Base-by-base conservation (phyloP, 2,329 filamentous ascomycete species). In the Ceratocystis ficicola region DNA sequence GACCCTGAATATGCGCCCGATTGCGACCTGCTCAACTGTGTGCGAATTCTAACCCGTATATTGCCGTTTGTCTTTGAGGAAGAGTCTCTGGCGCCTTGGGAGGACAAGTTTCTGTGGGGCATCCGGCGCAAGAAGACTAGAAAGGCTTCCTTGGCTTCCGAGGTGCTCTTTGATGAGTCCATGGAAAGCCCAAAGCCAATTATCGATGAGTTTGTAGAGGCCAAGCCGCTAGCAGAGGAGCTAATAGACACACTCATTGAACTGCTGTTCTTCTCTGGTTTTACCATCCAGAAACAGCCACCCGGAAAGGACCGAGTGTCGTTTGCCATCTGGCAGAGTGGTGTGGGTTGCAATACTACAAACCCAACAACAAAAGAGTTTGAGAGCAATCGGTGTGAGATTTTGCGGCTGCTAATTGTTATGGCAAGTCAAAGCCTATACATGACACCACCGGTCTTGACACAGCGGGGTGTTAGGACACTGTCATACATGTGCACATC, bases 281-380 rank as follows among this genome's bases (percentile, higher is more conserved):
- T 99, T 72, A 96, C 93, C 0, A 82, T 96, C 17, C 89, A 93
- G 8, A 83, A 81, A 67, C 83, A 88, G 52, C 81, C 85, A 15
- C 81, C 85, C 66, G 84, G 84, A 65, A 90, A 88, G 72, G 82
- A 83, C 69, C 95, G 94, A 74, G 88, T 96, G 66, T 88, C 87
- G 6, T 96, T 94, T 76, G 88, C 90, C 65, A 97, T 99, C 73
- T 99, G 94, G 94, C 91, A 96, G 77, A 97, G 90, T 73, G 94
- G 94, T 61, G 93, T 99, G 36, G 94, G 94, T 15, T 97, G 93
- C 78, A 95, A 96, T 74, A 89, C 88, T 17, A 85, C 91, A 4
- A 86, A 95, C 70, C 87, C 87, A 8, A 93, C 91, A 2, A 96
- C 87, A 64, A 95, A 90, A 74, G 92, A 97, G 71, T 87, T 90